Percentiles rank a stretch among this genome's conserved stretches.
Evolutionary conservation across 2,329 filamentous ascomycete genomes (phyloP).

Genomic region (Coniochaeta pulveracea): DNA sequence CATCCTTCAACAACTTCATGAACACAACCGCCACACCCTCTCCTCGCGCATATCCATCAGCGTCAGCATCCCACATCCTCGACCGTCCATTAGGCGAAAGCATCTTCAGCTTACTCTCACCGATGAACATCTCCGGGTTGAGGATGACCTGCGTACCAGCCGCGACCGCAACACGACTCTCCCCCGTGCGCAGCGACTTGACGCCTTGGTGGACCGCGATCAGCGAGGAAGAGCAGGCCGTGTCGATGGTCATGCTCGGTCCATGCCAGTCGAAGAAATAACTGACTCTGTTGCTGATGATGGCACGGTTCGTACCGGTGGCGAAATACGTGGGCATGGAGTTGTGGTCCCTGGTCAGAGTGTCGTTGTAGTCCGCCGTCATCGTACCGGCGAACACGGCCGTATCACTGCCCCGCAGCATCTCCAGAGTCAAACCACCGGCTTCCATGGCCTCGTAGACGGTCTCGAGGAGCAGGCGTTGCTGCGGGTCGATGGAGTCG

Average conservation of each 20-base stretch:
- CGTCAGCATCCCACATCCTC: conserved; percentile 30
- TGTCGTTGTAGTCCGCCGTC: conserved; percentile 14
- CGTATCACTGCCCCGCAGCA: conserved; percentile 13
- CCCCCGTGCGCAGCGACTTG: conserved; percentile 15
- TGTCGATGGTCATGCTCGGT: conserved; percentile 28
- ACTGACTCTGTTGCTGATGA: conserved; percentile 24
- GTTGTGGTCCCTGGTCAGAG: conserved; percentile 8
- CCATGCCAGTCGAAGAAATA: conserved; percentile 28
- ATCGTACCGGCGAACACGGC: conserved; percentile 17
- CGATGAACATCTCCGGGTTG: conserved; percentile 19
- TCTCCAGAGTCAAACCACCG: conserved; percentile 11
- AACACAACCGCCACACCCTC: conserved; percentile 36
- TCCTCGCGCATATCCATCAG: conserved; percentile 40
- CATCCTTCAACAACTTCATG: conserved; percentile 31
- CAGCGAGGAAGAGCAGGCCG: conserved; percentile 29
- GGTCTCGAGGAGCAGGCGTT: conserved; percentile 2
- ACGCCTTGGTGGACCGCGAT: conserved; percentile 26
- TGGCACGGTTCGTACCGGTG: conserved; percentile 18
- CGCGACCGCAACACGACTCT: conserved; percentile 19
- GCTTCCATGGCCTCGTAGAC: conserved; percentile 1
- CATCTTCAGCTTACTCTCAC: conserved; percentile 22
- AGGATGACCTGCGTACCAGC: conserved; percentile 21
- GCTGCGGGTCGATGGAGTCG: conserved; percentile 3
- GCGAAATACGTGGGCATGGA: conserved; percentile 16
- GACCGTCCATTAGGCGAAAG: conserved; percentile 23